Base-by-base conservation (phyloP, 2,329 filamentous ascomycete genomes). In the Fusarium tuaranense region DNA sequence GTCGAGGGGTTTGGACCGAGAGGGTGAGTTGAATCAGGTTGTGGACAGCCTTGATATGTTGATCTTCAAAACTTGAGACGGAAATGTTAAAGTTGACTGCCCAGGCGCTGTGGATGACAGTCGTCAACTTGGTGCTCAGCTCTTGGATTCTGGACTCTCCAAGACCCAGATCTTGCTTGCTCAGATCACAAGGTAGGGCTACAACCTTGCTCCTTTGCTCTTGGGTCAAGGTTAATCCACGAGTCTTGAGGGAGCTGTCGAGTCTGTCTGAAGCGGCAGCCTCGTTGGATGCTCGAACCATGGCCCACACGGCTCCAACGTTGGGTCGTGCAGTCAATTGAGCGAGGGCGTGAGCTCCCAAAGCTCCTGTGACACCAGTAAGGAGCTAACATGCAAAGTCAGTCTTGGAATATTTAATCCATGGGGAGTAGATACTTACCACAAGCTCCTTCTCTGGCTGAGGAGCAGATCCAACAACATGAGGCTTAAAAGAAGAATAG, bases 351-450 rank as follows among this genome's bases (percentile, higher is more conserved):
- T 91, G 89, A 0, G 89, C 87, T 5, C 91, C 91, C 0, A 92
- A 82, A 6, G 88, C 89, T 1, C 91, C 91, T 0, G 91, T 92
- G 0, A 87, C 87, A 10, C 91, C 91, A 2, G 91, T 92, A 10
- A 92, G 80, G 14, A 91, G 27, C 27, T 30, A 30, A 30, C 27
- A 30, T 30, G 2, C 27, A 30, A 30, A 9, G 27, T 30, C 27
- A 30, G 27, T 30, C 27, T 30, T 30, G 27, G 27, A 30, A 30
- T 30, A 30, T 30, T 30, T 30, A 30, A 30, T 30, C 27, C 27
- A 30, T 30, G 8, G 27, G 27, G 27, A 30, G 8, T 30, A 30
- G 27, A 30, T 1, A 80, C 81, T 76, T 69, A 82, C 80, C 32
- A 83, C 79, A 16, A 80, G 74, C 36, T 83, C 80, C 22, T 79